These are phyloP conservation scores for Lichtheimia hyalospora DNA, from an alignment of 371 early-diverging fungal species.

Conservation along the genomic window DNA sequence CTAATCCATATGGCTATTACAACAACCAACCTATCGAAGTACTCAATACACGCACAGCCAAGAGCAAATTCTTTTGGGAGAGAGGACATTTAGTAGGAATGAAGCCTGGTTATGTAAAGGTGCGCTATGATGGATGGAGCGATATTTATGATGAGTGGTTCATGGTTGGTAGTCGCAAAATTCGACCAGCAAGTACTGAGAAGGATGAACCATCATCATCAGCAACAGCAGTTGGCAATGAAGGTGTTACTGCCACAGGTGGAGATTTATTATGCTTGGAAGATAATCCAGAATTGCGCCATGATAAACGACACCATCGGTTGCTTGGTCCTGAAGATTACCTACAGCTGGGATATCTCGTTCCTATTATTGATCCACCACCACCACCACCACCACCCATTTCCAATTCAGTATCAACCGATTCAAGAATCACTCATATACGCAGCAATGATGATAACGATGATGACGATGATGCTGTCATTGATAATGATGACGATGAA, in stretches of 20 bases:
- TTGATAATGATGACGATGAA: background rate
- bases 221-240: background rate
- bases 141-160: slow-evolving; percentile 65
- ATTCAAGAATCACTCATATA: too few species aligned
- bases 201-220: background rate
- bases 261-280: slow-evolving; percentile 21
- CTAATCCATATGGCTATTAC: slow-evolving; percentile 43
- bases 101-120: slow-evolving; percentile 46
- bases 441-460: background rate
- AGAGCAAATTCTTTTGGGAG: slow-evolving; percentile 38
- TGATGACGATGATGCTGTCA: background rate
- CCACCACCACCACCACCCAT: background rate
- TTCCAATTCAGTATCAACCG: background rate
- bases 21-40: slow-evolving; percentile 37
- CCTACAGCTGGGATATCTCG: slow-evolving; percentile 30
- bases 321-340: slow-evolving; percentile 42
- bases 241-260: background rate
- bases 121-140: slow-evolving; percentile 64
- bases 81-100: slow-evolving; percentile 49
- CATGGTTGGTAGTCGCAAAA: slow-evolving; percentile 57
- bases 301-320: slow-evolving; percentile 36
- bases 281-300: slow-evolving; percentile 39
- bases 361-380: slow-evolving; percentile 8
- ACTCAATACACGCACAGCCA: slow-evolving; percentile 32
- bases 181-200: slow-evolving; percentile 17